Evolutionary conservation across 2,329 filamentous ascomycete genomes (phyloP), one percentile per base, ranked within the genome.

Genomic region (Fusarium armeniacum): DNA sequence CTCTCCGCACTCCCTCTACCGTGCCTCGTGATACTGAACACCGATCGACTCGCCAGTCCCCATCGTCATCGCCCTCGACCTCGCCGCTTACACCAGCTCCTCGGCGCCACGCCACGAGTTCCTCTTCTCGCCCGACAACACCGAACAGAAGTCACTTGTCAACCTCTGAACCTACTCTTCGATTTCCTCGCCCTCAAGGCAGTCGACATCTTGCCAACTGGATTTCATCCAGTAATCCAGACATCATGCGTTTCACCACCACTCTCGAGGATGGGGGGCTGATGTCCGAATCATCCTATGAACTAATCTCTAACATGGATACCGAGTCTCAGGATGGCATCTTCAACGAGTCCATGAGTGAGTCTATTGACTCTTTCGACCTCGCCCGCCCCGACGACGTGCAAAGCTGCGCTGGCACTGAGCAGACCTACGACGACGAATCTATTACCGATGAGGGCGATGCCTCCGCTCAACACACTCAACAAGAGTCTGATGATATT

Each of bases 141-240:
- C 64, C 64, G 38, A 68, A 53, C 47, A 72, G 47, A 60, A 62
- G 33, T 26, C 67, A 62, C 41, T 70, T 80, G 33, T 81, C 82
- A 32, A 75, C 72, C 38, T 84, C 85, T 44, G 81, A 84, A 54
- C 85, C 85, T 6, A 82, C 81, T 30, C 81, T 89, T 46, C 84
- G 86, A 60, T 89, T 89, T 58, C 87, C 87, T 58, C 82, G 80
- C 44, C 87, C 87, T 1, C 82, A 84, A 73, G 87, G 85, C 55
- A 88, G 84, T 69, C 81, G 82, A 58, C 81, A 83, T 51, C 84
- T 89, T 41, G 86, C 86, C 72, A 85, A 86, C 81, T 89, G 86
- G 86, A 81, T 89, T 50, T 87, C 85, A 9, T 84, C 82, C 55
- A 88, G 86, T 73, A 83, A 86, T 32, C 85, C 85, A 54, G 83